Base-by-base conservation (phyloP, 1,139 yeast genomes). In the Lodderomyces metapsilosis region DNA sequence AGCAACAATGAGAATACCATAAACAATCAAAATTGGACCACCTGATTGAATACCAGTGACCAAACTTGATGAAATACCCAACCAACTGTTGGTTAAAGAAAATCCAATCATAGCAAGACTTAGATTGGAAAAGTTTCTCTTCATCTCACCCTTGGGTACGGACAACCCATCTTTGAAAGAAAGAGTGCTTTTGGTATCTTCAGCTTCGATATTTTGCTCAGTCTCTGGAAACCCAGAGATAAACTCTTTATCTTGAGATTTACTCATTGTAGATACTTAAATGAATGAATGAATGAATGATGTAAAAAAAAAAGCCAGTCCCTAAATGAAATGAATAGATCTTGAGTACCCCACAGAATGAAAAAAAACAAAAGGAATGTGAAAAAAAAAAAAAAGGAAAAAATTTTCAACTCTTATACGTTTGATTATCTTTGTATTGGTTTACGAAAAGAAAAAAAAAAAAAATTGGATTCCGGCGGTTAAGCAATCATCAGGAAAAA, bases 1-100 rank as follows among this genome's bases (percentile, higher is more conserved):
- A 0, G 88, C 80, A 44, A 83, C 72, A 50, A 83, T 81, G 22
- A 82, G 63, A 50, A 82, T 81, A 53, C 88, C 88, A 52, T 81
- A 82, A 12, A 82, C 77, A 48, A 82, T 77, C 64, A 80, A 61
- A 67, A 82, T 64, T 9, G 88, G 87, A 23, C 88, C 88, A 49
- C 86, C 86, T 21, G 84, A 77, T 43, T 71, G 66, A 43, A 81
- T 79, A 54, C 84, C 84, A 16, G 84, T 77, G 43, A 80, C 70
- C 58, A 81, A 68, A 10, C 84, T 76, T 2, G 84, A 81, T 12
- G 84, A 78, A 42, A 49, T 44, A 33, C 52, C 51, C 15, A 80
- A 78, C 87, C 87, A 81, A 7, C 85, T 80, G 62, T 81, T 81
- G 21, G 88, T 82, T 43, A 82, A 61, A 18, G 86, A 86, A 52